These are phyloP conservation scores for Solanum hybrid DNA, from an alignment of 305 asterid species.

Conservation along the genomic window DNA sequence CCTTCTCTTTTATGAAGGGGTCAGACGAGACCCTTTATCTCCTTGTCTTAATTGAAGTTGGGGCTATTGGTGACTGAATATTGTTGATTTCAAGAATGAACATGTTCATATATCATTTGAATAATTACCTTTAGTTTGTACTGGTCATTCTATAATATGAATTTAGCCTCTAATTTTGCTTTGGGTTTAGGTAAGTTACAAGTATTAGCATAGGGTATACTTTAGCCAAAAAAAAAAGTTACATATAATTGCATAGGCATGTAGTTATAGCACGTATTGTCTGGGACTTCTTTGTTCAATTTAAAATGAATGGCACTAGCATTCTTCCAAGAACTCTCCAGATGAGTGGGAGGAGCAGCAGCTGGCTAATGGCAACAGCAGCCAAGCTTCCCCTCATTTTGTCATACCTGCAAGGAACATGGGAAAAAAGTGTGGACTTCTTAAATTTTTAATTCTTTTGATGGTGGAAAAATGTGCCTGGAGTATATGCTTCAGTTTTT, in stretches of 20 bases:
- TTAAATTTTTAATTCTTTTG: not conserved
- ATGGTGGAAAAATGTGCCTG: not conserved
- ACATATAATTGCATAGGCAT: not conserved
- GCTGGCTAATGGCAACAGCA: not conserved
- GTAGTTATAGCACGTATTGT: not conserved
- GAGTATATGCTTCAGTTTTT: not conserved
- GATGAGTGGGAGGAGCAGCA: not conserved
- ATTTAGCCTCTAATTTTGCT: not conserved
- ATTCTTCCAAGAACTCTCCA: not conserved
- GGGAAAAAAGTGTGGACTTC: not conserved
- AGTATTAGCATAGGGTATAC: not conserved
- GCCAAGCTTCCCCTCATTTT: constrained; percentile 1
- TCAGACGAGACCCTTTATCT: not conserved
- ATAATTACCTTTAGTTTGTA: not conserved
- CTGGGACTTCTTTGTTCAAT: not conserved
- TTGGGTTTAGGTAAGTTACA: not conserved
- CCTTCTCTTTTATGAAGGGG: not conserved
- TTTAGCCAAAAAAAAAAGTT: not conserved
- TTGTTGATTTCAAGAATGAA: not conserved
- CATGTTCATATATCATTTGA: not conserved
- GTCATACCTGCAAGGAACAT: not conserved
- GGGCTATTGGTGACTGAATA: not conserved
- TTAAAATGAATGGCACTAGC: not conserved
- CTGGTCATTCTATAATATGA: not conserved
- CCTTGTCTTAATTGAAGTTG: not conserved